phyloP scores from a whole-genome alignment of 1,139 yeast species.

The Debaryomyces nepalensis region DNA sequence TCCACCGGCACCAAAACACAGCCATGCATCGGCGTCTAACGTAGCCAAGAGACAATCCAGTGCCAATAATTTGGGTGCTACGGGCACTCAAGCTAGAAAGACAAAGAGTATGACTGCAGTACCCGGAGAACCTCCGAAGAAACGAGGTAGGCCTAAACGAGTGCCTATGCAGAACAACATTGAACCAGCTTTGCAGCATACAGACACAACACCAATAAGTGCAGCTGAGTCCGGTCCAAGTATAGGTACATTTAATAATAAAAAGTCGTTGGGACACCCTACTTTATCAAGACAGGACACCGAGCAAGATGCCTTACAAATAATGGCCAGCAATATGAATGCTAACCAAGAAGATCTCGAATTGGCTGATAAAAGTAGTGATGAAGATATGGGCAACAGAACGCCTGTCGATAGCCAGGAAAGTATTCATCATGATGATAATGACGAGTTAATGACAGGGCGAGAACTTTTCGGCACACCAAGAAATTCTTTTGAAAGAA shows the following conservation, averaged over 20 bases:
- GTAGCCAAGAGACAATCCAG: constrained; percentile 48
- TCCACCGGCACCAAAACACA: constrained; percentile 85
- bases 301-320: constrained; percentile 45
- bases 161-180: constrained; percentile 30
- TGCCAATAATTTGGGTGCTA: constrained; percentile 18
- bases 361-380: constrained; percentile 35
- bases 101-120: constrained; percentile 28
- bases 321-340: constrained; percentile 40
- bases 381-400: constrained; percentile 29
- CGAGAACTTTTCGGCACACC: constrained; percentile 52
- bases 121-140: constrained; percentile 42
- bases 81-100: constrained; percentile 22
- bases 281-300: constrained; percentile 47
- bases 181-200: constrained; percentile 34
- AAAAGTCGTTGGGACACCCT: constrained; percentile 23
- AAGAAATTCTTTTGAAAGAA: constrained; percentile 43
- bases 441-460: constrained; percentile 45
- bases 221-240: constrained; percentile 27
- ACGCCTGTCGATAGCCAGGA: constrained; percentile 10
- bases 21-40: constrained; percentile 64
- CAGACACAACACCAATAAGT: constrained; percentile 38
- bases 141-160: constrained; percentile 55
- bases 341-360: constrained; percentile 47
- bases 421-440: constrained; percentile 19
- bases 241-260: constrained; percentile 33